These are phyloP conservation scores for Nicotiana attenuata DNA, from an alignment of 257 asterid genomes.

Conservation along the genomic window DNA sequence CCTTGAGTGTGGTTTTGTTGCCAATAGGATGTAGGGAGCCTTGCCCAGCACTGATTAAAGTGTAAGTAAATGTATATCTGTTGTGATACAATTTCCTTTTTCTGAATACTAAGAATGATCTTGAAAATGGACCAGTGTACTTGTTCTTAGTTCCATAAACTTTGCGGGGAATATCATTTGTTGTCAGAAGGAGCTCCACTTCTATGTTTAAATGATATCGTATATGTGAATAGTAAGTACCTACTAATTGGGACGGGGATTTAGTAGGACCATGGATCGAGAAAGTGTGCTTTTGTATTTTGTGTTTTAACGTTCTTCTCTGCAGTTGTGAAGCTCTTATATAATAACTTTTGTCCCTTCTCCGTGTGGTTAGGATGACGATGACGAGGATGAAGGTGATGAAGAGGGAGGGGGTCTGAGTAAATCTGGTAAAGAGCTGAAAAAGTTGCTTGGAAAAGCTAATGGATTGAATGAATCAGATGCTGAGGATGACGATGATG, in stretches of 20 bases:
- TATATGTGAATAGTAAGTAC: not conserved
- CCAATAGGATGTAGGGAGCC: not conserved
- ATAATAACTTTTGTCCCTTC: not conserved
- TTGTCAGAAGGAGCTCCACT: not conserved
- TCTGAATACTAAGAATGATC: not conserved
- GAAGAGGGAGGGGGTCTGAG: constrained; percentile 83
- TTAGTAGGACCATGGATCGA: not conserved
- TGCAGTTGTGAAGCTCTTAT: not conserved
- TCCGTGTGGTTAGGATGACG: constrained; percentile 65
- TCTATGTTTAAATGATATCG: not conserved
- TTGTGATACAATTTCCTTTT: not conserved
- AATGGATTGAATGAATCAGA: constrained; percentile 87
- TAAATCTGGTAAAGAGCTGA: constrained; percentile 97
- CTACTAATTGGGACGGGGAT: not conserved
- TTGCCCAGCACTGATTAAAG: not conserved
- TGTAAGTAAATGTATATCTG: not conserved
- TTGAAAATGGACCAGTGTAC: not conserved
- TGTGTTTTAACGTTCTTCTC: not conserved
- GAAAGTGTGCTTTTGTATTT: not conserved
- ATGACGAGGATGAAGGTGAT: constrained; percentile 78
- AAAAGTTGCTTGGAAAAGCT: constrained; percentile 84
- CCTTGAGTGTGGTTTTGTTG: not conserved
- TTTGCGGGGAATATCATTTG: not conserved
- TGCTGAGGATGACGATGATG: constrained; percentile 73
- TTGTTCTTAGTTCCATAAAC: not conserved